phyloP scores from a whole-genome alignment of 73 alveolate genomes.

The Breviolum minutum region DNA sequence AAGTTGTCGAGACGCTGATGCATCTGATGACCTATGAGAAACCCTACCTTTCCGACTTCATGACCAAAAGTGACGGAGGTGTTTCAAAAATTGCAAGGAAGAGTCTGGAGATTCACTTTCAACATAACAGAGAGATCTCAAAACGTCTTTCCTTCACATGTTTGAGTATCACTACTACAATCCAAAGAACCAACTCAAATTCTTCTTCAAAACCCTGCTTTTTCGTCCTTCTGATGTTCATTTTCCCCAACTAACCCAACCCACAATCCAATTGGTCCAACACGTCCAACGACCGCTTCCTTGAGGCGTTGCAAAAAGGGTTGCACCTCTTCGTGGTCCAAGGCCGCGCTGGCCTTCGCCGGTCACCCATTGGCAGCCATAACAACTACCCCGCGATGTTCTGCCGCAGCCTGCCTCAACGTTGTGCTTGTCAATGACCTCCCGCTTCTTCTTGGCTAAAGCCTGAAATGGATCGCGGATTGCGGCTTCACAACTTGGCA shows the following conservation, averaged over 20 bases:
- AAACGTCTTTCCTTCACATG: too few species aligned
- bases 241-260: neutral
- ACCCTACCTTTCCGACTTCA: too few species aligned
- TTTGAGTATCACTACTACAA: too few species aligned
- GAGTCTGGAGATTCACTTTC: too few species aligned
- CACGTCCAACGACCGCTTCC: neutral
- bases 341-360: constrained; percentile 59
- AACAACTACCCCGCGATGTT: neutral
- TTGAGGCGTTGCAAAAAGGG: constrained; percentile 53
- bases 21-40: too few species aligned
- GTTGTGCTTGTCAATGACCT: constrained; percentile 62
- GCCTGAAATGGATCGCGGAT: neutral
- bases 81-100: too few species aligned
- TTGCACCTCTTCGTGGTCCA: constrained; percentile 77
- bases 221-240: neutral
- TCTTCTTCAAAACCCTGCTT: neutral
- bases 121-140: too few species aligned
- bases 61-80: too few species aligned
- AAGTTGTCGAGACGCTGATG: too few species aligned
- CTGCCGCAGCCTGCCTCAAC: neutral
- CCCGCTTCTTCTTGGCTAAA: constrained; percentile 76
- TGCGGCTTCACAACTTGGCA: neutral
- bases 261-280: neutral
- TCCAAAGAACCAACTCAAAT: too few species aligned
- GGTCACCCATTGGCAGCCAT: neutral